Evolutionary conservation across 1,284 basidiomycete genomes (phyloP), one percentile per base, ranked within the genome.

Genomic region (Heliocybe sulcata): DNA sequence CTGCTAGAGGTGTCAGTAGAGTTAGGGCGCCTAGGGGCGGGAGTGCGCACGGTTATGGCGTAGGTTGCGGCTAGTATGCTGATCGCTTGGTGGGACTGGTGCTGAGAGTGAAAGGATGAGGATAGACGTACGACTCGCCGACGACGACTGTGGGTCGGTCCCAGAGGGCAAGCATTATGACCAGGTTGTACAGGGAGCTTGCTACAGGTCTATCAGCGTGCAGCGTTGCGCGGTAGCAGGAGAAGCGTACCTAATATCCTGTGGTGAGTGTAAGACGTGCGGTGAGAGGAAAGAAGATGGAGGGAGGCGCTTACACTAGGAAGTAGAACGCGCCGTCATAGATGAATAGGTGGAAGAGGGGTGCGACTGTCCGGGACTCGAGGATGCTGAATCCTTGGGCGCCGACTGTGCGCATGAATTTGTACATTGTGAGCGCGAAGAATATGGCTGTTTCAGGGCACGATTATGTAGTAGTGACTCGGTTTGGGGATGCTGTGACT

Each of bases 181-280:
- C 47, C 20, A 49, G 25, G n/a, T 49, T 49, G 22, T 49, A 49
- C 47, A 49, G 23, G 22, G 47, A 25, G 23, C 47, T 49, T 25
- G 27, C 47, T 49, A 22, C 23, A 16, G 27, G 6, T 4, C 6
- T n/a, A 49, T 49, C 47, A 29, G 14, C 47, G 16, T 8, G 8
- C 12, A 12, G 12, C 12, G 29, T 4, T 12, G 29, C 4, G 29
- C 12, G n/a, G 29, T 31, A 31, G 4, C 29, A 31, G 29, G 29
- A 31, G 29, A 31, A 31, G 12, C 12, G 29, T 31, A 31, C 29
- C 29, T 4, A 31, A 31, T 31, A 31, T 31, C 6, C 29, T 31
- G 29, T 31, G 29, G 6, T 4, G 29, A 31, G 29, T 31, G n/a
- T 31, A 31, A 6, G 29, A 31, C 12, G 29, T 12, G 29, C 19